Conservation (phyloP, 345 rosid species). For the Sisymbrium irio region DNA sequence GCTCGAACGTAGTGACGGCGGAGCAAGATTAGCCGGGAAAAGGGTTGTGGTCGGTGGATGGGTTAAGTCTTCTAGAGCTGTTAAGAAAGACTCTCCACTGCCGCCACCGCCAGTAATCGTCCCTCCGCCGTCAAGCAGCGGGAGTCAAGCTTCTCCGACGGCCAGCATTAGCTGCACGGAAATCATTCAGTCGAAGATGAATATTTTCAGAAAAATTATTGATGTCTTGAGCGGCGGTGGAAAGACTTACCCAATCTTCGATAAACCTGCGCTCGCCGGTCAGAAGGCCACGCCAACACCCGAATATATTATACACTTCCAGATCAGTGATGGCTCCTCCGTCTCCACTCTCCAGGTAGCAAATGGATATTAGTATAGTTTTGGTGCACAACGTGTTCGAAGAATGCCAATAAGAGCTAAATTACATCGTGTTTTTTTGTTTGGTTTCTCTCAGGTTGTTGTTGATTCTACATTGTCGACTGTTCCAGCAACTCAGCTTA, state of each 20-base stretch:
- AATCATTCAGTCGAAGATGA: slow-evolving; percentile 62
- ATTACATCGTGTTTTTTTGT: not conserved
- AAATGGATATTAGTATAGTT: not conserved
- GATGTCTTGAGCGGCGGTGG: slow-evolving; percentile 59
- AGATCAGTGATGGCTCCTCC: slow-evolving; percentile 79
- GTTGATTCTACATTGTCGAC: slow-evolving; percentile 52
- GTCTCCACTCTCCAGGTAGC: slow-evolving; percentile 55
- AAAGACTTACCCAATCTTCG: slow-evolving; percentile 31
- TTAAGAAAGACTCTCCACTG: slow-evolving; percentile 40
- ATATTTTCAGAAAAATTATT: slow-evolving; percentile 52
- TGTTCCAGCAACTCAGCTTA: slow-evolving; percentile 43
- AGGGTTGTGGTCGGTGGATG: slow-evolving; percentile 83
- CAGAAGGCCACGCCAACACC: slow-evolving; percentile 35
- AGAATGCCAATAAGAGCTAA: slow-evolving; percentile 3
- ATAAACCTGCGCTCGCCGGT: slow-evolving; percentile 41
- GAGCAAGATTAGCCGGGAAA: slow-evolving; percentile 42
- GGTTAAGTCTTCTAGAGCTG: slow-evolving; percentile 74
- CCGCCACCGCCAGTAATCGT: not conserved
- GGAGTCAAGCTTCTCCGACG: slow-evolving; percentile 4
- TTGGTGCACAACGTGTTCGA: not conserved
- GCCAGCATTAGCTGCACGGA: slow-evolving; percentile 51
- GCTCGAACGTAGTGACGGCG: slow-evolving; percentile 47
- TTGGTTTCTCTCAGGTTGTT: slow-evolving; percentile 45
- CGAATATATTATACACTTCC: slow-evolving; percentile 35
- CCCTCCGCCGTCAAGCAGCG: slow-evolving; percentile 22